phyloP scores from a whole-genome alignment of 2,329 filamentous ascomycete genomes.

The Neopestalotiopsis rosae region DNA sequence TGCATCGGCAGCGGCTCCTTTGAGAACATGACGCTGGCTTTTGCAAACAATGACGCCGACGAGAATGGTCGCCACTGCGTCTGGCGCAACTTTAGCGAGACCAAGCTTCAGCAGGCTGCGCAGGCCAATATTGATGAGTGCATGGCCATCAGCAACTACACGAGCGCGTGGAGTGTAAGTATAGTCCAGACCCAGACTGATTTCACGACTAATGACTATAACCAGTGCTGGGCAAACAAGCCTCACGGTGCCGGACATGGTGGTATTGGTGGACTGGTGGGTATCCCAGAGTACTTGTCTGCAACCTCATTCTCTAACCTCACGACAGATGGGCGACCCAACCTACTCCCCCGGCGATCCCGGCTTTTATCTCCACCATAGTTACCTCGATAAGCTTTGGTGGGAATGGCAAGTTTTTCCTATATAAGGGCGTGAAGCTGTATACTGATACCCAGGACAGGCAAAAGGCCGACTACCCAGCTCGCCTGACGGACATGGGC shows the following conservation, averaged over 20 bases:
- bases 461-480: conserved; percentile 26
- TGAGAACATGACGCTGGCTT: conserved; percentile 8
- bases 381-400: conserved; percentile 35
- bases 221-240: conserved; percentile 24
- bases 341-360: conserved; percentile 39
- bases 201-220: not conserved
- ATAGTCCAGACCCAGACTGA: not conserved
- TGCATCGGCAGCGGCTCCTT: conserved; percentile 14
- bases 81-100: conserved; percentile 2
- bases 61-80: conserved; percentile 5
- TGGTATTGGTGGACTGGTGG: conserved; percentile 25
- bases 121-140: conserved; percentile 17
- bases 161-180: conserved; percentile 22
- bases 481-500: conserved; percentile 30
- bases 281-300: not conserved
- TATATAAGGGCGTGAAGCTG: no score
- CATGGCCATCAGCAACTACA: conserved; percentile 21
- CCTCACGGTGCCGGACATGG: conserved; percentile 31
- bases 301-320: not conserved
- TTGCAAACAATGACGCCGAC: not conserved
- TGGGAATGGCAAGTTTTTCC: conserved; percentile 30
- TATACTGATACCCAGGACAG: no score
- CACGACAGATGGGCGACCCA: conserved; percentile 21
- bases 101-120: not conserved
- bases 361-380: conserved; percentile 37